Evolutionary conservation across 2,329 filamentous ascomycete genomes (phyloP).

Genomic region (Teratosphaeria zuluensis): DNA sequence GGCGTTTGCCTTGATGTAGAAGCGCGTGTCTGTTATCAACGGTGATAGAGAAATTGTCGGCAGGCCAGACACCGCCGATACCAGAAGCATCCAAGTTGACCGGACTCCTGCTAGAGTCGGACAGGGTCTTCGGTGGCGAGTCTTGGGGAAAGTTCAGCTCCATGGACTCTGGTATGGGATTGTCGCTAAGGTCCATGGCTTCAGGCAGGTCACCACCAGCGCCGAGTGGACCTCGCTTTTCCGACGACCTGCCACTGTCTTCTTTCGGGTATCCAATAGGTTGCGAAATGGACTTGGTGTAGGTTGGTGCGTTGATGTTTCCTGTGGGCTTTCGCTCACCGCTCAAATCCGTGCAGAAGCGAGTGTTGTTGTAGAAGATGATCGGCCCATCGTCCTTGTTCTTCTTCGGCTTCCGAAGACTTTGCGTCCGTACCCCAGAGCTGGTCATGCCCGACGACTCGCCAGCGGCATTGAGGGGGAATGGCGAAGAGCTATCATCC

Average conservation of each 20-base stretch:
- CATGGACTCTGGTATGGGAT: conserved; percentile 24
- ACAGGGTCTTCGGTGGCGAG: conserved; percentile 13
- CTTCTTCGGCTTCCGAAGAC: conserved; percentile 31
- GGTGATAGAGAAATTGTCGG: conserved; percentile 44
- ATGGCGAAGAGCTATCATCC: conserved; percentile 23
- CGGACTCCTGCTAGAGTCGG: background rate
- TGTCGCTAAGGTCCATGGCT: conserved; percentile 27
- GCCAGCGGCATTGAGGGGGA: conserved; percentile 16
- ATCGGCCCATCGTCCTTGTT: conserved; percentile 61
- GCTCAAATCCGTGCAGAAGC: conserved; percentile 72
- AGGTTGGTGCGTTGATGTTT: conserved; percentile 11
- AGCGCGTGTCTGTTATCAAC: conserved; percentile 30
- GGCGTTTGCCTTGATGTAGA: conserved; percentile 8
- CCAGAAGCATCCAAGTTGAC: conserved; percentile 42
- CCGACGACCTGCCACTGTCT: conserved; percentile 7
- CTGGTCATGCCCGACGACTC: conserved; percentile 35
- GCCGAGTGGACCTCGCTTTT: conserved; percentile 24
- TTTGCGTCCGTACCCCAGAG: conserved; percentile 37
- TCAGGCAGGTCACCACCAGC: conserved; percentile 20
- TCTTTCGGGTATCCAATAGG: conserved; percentile 11
- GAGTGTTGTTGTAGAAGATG: conserved; percentile 72
- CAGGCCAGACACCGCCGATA: conserved; percentile 51
- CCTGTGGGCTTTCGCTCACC: conserved; percentile 42
- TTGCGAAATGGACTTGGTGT: conserved; percentile 8
- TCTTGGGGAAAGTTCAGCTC: conserved; percentile 30